Evolutionary conservation across 495 filamentous ascomycete genomes (phyloP).

Genomic region (Trichoderma virens): DNA sequence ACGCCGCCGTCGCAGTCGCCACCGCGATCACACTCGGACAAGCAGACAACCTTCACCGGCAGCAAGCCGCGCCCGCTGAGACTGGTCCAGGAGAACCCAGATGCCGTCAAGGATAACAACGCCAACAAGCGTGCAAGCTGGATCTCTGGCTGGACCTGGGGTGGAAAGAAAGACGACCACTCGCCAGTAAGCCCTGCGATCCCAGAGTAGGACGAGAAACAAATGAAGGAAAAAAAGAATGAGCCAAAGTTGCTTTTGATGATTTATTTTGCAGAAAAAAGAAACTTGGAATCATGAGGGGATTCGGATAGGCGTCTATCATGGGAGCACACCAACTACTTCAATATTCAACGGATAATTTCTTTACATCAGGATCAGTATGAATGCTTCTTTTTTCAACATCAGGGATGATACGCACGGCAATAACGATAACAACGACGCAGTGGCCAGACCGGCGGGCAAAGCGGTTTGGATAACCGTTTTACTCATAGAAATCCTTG

Average conservation of each 20-base stretch:
- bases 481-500: not conserved
- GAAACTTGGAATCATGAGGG: not conserved
- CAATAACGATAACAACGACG: constrained; percentile 8
- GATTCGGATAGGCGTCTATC: not conserved
- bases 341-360: constrained; percentile 4
- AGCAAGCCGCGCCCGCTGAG: constrained; percentile 79
- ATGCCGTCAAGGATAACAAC: constrained; percentile 22
- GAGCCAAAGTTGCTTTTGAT: not conserved
- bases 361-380: not conserved
- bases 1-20: constrained; percentile 49
- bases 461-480: constrained; percentile 1
- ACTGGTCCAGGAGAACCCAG: constrained; percentile 63
- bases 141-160: constrained; percentile 46
- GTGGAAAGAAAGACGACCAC: constrained; percentile 32
- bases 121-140: constrained; percentile 46
- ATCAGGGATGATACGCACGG: constrained; percentile 1
- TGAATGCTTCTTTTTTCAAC: not conserved
- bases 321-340: not conserved
- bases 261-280: not conserved
- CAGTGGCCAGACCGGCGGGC: not conserved
- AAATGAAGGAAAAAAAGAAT: not conserved
- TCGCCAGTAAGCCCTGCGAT: constrained; percentile 5
- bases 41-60: constrained; percentile 48
- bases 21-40: constrained; percentile 55
- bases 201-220: constrained; percentile 6